Evolutionary conservation across 495 filamentous ascomycete species (phyloP).

Genomic region (Cetradonia linearis): DNA sequence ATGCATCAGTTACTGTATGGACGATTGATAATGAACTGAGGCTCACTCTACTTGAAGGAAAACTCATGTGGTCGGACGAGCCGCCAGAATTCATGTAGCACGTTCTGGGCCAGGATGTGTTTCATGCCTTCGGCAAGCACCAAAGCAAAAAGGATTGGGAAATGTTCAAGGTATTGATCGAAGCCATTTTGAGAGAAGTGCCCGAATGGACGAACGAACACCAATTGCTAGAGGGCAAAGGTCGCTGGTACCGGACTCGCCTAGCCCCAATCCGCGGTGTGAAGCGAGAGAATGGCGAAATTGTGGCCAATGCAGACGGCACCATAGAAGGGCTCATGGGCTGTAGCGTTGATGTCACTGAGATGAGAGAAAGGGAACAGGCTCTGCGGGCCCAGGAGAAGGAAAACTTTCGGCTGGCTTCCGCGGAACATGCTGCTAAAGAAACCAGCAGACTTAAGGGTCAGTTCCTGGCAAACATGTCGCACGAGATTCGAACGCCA

Average conservation of each 20-base stretch:
- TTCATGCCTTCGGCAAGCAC: conserved; percentile 42
- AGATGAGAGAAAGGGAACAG: conserved; percentile 47
- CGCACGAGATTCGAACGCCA: conserved; percentile 78
- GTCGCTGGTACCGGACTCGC: conserved; percentile 54
- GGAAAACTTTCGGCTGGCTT: conserved; percentile 52
- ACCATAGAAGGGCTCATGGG: conserved; percentile 57
- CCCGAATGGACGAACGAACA: conserved; percentile 43
- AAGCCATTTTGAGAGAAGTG: conserved; percentile 46
- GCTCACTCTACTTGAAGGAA: conserved; percentile 54
- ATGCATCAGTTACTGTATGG: conserved; percentile 59
- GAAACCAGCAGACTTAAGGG: conserved; percentile 60
- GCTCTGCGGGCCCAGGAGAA: conserved; percentile 46
- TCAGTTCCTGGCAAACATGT: conserved; percentile 72
- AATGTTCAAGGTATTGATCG: conserved; percentile 42
- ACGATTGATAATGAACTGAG: conserved; percentile 46
- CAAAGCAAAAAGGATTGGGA: conserved; percentile 32
- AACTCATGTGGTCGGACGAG: conserved; percentile 43
- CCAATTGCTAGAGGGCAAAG: conserved; percentile 33
- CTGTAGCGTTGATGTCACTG: conserved; percentile 58
- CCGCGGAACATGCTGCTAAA: conserved; percentile 57
- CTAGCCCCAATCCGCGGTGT: conserved; percentile 49
- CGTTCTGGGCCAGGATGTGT: conserved; percentile 48
- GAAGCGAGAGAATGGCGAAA: conserved; percentile 33
- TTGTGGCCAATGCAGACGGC: conserved; percentile 29
- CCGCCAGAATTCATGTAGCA: conserved; percentile 23